A percentile compares a stretch with the other conserved stretches of the same genome.
Evolutionary conservation across 1,284 basidiomycete species (phyloP).

Genomic region (Bjerkandera adusta): DNA sequence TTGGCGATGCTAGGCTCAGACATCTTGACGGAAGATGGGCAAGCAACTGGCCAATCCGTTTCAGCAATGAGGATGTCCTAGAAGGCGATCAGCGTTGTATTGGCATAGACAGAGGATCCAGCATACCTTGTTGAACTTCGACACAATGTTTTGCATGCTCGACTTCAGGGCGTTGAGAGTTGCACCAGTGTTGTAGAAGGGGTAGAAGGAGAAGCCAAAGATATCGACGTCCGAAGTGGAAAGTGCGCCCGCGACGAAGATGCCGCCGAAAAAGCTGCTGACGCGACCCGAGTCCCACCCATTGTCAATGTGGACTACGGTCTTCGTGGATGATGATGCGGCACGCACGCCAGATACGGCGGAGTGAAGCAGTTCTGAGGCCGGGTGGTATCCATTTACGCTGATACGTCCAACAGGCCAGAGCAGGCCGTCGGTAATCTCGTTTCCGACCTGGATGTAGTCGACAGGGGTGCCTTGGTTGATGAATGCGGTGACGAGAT

Average conservation of each 20-base stretch:
- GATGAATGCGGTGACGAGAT: conserved; percentile 47
- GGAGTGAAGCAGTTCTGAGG: conserved; percentile 61
- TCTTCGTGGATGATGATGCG: conserved; percentile 42
- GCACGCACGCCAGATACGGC: conserved; percentile 47
- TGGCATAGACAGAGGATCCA: not conserved
- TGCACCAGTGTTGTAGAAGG: conserved; percentile 60
- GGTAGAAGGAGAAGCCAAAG: conserved; percentile 65
- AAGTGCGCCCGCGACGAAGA: conserved; percentile 54
- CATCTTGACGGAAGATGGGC: conserved; percentile 40
- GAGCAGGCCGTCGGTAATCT: conserved; percentile 61
- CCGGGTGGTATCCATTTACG: conserved; percentile 47
- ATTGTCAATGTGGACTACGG: conserved; percentile 62
- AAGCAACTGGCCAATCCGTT: conserved; percentile 61
- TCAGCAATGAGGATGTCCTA: conserved; percentile 57
- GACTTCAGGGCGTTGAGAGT: conserved; percentile 48
- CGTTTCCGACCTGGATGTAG: conserved; percentile 50
- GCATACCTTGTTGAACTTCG: conserved; percentile 41
- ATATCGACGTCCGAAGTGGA: conserved; percentile 51
- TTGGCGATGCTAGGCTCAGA: conserved; percentile 49
- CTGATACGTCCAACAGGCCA: conserved; percentile 61
- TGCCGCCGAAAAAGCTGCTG: conserved; percentile 47
- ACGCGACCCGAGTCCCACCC: conserved; percentile 54
- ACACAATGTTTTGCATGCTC: conserved; percentile 48
- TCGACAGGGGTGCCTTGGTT: conserved; percentile 54
- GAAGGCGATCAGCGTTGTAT: not conserved